phyloP scores from a whole-genome alignment of 1,284 basidiomycete genomes.

The Ustilago tritici region DNA sequence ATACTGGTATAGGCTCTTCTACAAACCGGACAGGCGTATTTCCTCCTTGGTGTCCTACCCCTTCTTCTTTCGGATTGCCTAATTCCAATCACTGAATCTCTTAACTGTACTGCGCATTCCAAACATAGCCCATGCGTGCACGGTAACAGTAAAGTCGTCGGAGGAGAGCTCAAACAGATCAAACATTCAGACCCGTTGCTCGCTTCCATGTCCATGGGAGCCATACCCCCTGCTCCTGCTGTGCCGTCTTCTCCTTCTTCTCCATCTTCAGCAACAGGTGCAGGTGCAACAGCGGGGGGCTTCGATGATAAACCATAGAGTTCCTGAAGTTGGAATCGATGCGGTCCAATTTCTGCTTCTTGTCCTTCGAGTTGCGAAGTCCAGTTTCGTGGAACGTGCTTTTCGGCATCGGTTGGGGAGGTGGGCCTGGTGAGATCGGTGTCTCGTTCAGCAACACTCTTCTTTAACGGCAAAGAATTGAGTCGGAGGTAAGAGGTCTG shows the following conservation, averaged over 20 bases:
- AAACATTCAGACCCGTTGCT: slow-evolving; percentile 62
- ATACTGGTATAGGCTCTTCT: slow-evolving; percentile 59
- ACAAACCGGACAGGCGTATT: slow-evolving; percentile 68
- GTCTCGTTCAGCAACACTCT: slow-evolving; percentile 19
- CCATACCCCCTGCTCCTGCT: slow-evolving; percentile 6
- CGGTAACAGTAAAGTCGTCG: slow-evolving; percentile 66
- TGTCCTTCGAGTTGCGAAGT: slow-evolving; percentile 61
- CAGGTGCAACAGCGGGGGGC: slow-evolving; percentile 47
- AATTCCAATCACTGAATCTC: slow-evolving; percentile 62
- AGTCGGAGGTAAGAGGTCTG: slow-evolving; percentile 62
- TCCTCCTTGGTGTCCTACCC: slow-evolving; percentile 60
- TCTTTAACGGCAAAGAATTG: slow-evolving; percentile 46
- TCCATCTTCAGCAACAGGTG: slow-evolving; percentile 21
- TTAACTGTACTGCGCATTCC: slow-evolving; percentile 65
- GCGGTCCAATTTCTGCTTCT: slow-evolving; percentile 66
- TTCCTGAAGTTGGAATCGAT: slow-evolving; percentile 66
- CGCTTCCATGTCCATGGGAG: slow-evolving; percentile 40
- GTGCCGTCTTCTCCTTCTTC: slow-evolving; percentile 25
- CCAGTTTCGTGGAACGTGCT: slow-evolving; percentile 34
- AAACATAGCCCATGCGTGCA: slow-evolving; percentile 68
- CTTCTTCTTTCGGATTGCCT: slow-evolving; percentile 57
- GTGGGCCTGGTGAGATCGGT: slow-evolving; percentile 7
- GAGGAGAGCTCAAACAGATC: slow-evolving; percentile 63
- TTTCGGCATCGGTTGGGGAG: not conserved
- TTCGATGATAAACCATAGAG: slow-evolving; percentile 62